Percentiles rank a stretch among this genome's conserved stretches.
Evolutionary conservation across 495 filamentous ascomycete species (phyloP).

Genomic region (Cetradonia linearis): DNA sequence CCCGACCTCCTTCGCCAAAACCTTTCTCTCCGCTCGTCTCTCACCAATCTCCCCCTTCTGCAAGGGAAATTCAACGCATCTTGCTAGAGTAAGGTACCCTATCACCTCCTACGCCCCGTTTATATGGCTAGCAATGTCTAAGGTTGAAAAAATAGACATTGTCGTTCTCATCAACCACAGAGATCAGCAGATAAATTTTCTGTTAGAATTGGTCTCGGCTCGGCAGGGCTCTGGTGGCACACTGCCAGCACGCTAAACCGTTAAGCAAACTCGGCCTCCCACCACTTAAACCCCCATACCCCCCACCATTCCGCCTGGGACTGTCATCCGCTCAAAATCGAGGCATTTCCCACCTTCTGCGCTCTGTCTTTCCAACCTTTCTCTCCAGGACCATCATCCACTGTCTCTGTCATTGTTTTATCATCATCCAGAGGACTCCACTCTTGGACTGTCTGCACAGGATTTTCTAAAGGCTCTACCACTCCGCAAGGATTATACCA

Average conservation of each 20-base stretch:
- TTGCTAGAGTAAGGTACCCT: constrained; percentile 5
- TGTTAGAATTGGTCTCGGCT: background rate
- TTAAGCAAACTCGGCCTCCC: background rate
- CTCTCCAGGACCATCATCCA: background rate
- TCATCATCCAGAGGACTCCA: background rate
- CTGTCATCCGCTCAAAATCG: constrained; percentile 7
- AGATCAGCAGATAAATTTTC: background rate
- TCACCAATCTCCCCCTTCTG: constrained; percentile 4
- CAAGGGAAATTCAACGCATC: background rate
- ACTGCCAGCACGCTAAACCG: background rate
- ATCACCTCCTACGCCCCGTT: background rate
- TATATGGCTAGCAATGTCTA: background rate
- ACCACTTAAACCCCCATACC: constrained; percentile 11
- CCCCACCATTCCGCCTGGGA: constrained; percentile 5
- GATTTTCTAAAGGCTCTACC: background rate
- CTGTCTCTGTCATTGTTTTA: background rate
- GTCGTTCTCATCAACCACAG: background rate
- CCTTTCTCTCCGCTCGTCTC: background rate
- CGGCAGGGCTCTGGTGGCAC: constrained; percentile 1
- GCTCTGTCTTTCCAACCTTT: background rate
- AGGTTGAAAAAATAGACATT: constrained; percentile 6
- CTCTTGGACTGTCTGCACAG: background rate
- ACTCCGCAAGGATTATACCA: constrained; percentile 1
- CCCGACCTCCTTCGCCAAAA: background rate
- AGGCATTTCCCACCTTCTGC: constrained; percentile 11